phyloP scores from a whole-genome alignment of 768 basidiomycete species.

The Xanthoconium purpureum region DNA sequence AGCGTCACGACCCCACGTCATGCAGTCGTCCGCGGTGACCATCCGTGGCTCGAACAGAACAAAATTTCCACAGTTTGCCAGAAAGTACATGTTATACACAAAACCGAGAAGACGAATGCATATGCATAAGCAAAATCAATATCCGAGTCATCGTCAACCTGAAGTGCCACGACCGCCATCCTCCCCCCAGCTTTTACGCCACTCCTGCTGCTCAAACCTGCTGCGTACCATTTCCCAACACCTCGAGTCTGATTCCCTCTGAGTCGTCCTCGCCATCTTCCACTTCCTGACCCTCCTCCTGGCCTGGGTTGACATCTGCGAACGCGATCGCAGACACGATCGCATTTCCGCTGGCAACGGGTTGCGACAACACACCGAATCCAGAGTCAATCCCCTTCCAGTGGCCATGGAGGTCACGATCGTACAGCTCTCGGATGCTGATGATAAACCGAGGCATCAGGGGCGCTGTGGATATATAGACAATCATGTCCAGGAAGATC shows the following conservation, averaged over 20 bases:
- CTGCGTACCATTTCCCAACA: too few relatives aligned
- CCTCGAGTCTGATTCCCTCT: background rate
- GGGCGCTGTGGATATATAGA: background rate
- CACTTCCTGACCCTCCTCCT: background rate
- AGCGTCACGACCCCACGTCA: too few relatives aligned
- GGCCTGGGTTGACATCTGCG: background rate
- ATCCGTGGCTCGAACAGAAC: too few relatives aligned
- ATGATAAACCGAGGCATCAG: constrained; percentile 10
- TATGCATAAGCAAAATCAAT: background rate
- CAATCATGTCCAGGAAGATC: background rate
- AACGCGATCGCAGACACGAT: background rate
- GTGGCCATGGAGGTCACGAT: background rate
- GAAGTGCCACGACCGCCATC: background rate
- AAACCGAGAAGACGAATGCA: too few relatives aligned
- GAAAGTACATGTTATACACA: background rate
- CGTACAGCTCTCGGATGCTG: background rate
- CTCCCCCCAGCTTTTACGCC: background rate
- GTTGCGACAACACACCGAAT: background rate
- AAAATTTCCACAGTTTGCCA: too few relatives aligned
- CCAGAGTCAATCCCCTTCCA: constrained; percentile 1
- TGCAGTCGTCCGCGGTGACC: too few relatives aligned
- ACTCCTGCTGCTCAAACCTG: background rate
- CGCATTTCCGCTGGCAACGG: background rate
- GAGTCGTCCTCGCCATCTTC: too few relatives aligned
- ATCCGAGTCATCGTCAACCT: background rate